Evolutionary conservation across 2,329 filamentous ascomycete species (phyloP).

Genomic region (Colletotrichum aenigma): DNA sequence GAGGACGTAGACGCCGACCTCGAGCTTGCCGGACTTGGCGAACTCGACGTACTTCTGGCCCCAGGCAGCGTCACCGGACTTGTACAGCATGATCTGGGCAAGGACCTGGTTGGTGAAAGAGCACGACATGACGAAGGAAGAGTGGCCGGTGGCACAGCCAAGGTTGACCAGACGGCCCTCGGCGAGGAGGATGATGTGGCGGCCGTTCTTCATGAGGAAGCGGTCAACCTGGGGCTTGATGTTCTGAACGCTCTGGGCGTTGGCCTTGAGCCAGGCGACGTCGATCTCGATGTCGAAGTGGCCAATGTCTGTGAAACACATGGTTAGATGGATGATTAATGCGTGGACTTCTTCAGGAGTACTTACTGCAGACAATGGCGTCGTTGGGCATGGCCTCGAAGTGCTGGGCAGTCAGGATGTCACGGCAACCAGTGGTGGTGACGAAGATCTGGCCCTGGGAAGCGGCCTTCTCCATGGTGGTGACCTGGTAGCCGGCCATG

Average conservation of each 20-base stretch:
- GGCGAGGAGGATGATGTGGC: constrained; percentile 97
- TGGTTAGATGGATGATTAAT: background rate
- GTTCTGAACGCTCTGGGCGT: constrained; percentile 91
- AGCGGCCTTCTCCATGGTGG: constrained; percentile 97
- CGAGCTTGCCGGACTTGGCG: constrained; percentile 88
- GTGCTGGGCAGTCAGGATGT: constrained; percentile 91
- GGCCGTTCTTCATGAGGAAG: constrained; percentile 90
- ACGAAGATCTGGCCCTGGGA: constrained; percentile 94
- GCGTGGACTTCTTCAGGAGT: background rate
- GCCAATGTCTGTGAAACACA: constrained; percentile 75
- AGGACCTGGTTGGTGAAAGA: constrained; percentile 99
- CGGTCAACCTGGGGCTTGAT: constrained; percentile 99
- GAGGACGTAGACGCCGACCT: constrained; percentile 91
- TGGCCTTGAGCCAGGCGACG: constrained; percentile 99
- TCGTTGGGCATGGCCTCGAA: constrained; percentile 97
- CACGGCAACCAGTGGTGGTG: constrained; percentile 98
- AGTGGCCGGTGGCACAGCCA: constrained; percentile 98
- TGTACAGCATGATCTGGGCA: constrained; percentile 98
- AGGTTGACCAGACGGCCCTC: constrained; percentile 99
- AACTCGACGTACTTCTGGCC: constrained; percentile 96
- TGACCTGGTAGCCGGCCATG: constrained; percentile 96
- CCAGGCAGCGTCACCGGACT: constrained; percentile 86
- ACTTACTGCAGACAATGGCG: constrained; percentile 95
- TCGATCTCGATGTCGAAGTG: constrained; percentile 99
- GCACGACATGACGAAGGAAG: constrained; percentile 99